Evolutionary conservation across 2,329 filamentous ascomycete species (phyloP), one percentile per base, ranked within the genome.

Genomic region (Davidsoniella neocaledoniae): DNA sequence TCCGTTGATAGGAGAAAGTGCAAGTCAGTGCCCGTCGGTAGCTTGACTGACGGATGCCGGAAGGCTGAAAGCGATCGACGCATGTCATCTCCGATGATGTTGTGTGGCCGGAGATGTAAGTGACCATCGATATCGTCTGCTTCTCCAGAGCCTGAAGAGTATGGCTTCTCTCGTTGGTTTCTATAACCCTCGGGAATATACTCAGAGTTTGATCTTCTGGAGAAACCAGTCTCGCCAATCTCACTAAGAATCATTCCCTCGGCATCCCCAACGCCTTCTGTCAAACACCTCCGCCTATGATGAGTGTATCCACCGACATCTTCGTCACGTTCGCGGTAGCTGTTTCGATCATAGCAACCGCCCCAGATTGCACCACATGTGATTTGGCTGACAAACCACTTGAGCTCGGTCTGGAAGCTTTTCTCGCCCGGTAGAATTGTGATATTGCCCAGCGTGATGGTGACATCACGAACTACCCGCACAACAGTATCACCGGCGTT

Each of bases 401-500:
- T 73, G 6, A 72, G 26, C 5, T 72, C 69, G 5, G 62, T 63
- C 26, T 58, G 62, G 36, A 77, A 65, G 0, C 69, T 68, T 5
- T 63, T 62, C 40, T 80, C 75, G 5, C 73, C 71, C 0, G 77
- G 77, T 1, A 81, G 59, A 48, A 81, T 78, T 4, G 77, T 80
- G 43, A 79, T 62, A 39, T 71, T 74, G 50, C 75, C 77, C 0
- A 81, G 57, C 26, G 66, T 64, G 21, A 79, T 64, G 0, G 76
- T 80, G 3, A 66, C 60, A 49, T 80, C 73, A 9, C 69, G 66
- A 49, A 81, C 63, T 4, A 66, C 63, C 56, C 75, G 77, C 43
- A 94, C 80, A 17, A 94, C 74, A 0, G 88, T 95, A 58, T 93
- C 83, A 21, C 83, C 84, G 53, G 91, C 83, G 56, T 88, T 83